Base-by-base conservation (phyloP, 2,329 filamentous ascomycete genomes). In the Colletotrichum zoysiae region DNA sequence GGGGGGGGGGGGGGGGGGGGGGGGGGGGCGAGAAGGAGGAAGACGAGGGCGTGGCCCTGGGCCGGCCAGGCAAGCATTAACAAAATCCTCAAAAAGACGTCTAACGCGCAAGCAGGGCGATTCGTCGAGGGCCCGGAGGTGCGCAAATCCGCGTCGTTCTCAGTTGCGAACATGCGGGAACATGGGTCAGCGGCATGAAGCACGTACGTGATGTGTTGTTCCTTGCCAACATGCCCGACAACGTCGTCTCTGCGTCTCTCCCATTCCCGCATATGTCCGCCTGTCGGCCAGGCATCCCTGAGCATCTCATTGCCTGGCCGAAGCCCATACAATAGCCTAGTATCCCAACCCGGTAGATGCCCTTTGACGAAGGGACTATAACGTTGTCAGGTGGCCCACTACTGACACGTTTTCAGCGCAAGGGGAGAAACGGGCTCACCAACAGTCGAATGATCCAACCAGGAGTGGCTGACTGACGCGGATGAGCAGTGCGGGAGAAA, bases 401-500 rank as follows among this genome's bases (percentile, higher is more conserved):
- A n/a, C 35, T 40, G n/a, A 50, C n/a, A 23, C 14, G n/a, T 26
- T 56, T 33, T 18, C 23, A 6, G 58, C 20, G 38, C 23, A 48
- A 46, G 12, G n/a, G 30, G 40, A 5, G 18, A 35, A 20, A 48
- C 12, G 51, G 35, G 44, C 44, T 23, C 26, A 23, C 40, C 23
- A 66, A 63, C 48, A 38, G 33, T 33, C 46, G 42, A 30, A 33
- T 5, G 30, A 48, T 38, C 18, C 26, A n/a, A 57, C 30, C 26
- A 50, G 20, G 51, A 33, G 40, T 64, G n/a, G 35, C 48, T 7
- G 46, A 30, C 40, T 46, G 56, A 56, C 55, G 40, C 56, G 63
- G 63, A 48, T 44, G 63, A 33, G 40, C 30, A 70, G 67, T 56
- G 63, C 56, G 48, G 48, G 56, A 56, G 30, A 55, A 44, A 61